Base-by-base conservation (phyloP, 192 early-diverging fungal species). In the Dimargaris verticillata region DNA sequence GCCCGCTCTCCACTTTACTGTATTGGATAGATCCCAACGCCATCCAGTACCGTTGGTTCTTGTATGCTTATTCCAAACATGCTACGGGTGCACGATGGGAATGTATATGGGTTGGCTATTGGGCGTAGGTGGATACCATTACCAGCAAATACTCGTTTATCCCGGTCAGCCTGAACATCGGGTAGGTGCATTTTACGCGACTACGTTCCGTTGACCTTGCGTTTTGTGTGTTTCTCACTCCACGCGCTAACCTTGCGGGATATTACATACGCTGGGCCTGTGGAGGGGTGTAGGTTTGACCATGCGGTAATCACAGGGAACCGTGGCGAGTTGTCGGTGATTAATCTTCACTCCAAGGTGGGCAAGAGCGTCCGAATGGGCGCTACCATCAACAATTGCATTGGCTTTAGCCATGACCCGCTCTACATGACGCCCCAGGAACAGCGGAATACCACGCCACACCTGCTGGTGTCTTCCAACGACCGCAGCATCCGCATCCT, bases 401-500 rank as follows among this genome's bases (percentile, higher is more conserved):
- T 71, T 26, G 68, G 70, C 48, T 70, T 71, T 42, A 68, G 38
- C 52, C 60, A 44, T 33, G 60, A 64, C 25, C 57, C 57, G n/a
- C 14, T 43, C n/a, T 59, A 59, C 22, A 28, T 59, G 42, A 20
- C 28, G 5, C 9, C 57, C 6, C 15, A n/a, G 11, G 17, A n/a
- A 11, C 28, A 17, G 5, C 57, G 15, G 10, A 20, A 18, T 46
- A 70, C 65, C 25, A 78, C 78, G 22, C 83, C 83, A 1, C 83
- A 88, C 5, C 72, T 97, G 9, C 62, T 94, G 62, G 86, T 92
- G 25, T 89, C 91, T 73, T 95, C 92, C 72, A 97, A 97, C 65
- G 94, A 97, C 68, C 78, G 88, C 49, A 88, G 88, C 3, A 89
- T 97, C 66, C 92, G 91, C 64, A 82, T 97, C 5, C 85, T 86